Conservation (phyloP, 2,329 filamentous ascomycete genomes). For the Colletotrichum sp. region DNA sequence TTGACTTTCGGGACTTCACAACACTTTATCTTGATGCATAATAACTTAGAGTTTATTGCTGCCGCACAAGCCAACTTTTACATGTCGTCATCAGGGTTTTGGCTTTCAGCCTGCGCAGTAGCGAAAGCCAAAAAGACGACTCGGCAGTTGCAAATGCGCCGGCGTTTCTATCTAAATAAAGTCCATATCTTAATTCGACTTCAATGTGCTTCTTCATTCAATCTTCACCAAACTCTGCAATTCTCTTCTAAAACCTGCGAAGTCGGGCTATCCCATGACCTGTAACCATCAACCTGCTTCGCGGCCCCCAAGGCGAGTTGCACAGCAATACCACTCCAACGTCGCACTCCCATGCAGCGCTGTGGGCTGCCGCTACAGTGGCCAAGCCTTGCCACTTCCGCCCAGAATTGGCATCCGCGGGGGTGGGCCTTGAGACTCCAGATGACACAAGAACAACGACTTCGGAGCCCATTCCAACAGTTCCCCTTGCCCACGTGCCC, state of each 20-base stretch:
- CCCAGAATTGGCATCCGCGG: neutral
- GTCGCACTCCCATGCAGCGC: neutral
- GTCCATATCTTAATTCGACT: neutral
- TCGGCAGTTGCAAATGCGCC: neutral
- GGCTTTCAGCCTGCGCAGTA: neutral
- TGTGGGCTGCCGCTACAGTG: neutral
- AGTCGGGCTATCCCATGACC: neutral
- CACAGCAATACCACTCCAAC: neutral
- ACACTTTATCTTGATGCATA: neutral
- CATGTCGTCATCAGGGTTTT: neutral
- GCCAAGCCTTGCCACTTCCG: neutral
- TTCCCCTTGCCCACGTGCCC: neutral
- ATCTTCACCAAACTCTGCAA: neutral
- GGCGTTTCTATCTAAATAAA: neutral
- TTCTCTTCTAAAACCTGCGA: neutral
- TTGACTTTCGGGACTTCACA: neutral
- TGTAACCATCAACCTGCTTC: neutral
- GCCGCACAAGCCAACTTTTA: neutral
- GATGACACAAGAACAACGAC: neutral
- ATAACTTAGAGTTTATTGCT: neutral
- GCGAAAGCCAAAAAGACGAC: neutral
- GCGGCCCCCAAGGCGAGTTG: neutral
- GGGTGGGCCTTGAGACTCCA: neutral
- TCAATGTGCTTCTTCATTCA: neutral
- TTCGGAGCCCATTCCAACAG: neutral